A percentile compares a stretch with the other conserved stretches of the same genome.
phyloP scores from a whole-genome alignment of 306 rosid species.

The cucumber (Cucumis sativus) region DNA sequence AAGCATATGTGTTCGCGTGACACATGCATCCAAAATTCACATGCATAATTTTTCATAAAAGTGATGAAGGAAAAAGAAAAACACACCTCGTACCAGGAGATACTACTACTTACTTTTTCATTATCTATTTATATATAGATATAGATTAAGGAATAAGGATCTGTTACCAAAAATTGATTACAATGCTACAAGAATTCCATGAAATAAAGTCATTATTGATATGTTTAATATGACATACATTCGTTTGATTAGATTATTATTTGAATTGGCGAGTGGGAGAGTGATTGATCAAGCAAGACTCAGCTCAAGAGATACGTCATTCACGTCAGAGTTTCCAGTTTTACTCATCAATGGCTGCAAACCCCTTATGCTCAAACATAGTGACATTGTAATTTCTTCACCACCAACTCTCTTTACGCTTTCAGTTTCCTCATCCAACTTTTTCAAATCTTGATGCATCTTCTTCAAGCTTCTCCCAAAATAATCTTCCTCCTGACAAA shows the following conservation, averaged over 20 bases:
- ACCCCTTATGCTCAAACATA: slow-evolving; percentile 22
- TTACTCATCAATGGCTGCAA: slow-evolving; percentile 13
- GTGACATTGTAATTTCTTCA: slow-evolving; percentile 23
- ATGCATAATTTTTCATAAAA: neutral
- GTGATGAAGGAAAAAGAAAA: neutral
- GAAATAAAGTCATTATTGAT: too few species aligned
- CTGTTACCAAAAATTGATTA: too few species aligned
- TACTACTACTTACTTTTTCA: neutral
- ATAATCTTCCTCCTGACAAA: neutral
- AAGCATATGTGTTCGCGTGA: neutral
- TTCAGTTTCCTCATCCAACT: neutral
- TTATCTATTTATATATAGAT: too few species aligned
- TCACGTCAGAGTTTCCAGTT: slow-evolving; percentile 10
- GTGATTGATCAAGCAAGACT: neutral
- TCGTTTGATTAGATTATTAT: too few species aligned
- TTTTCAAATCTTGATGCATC: slow-evolving; percentile 17
- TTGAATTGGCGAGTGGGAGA: neutral
- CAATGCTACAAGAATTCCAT: too few species aligned
- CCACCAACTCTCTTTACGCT: slow-evolving; percentile 9
- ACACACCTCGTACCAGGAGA: neutral
- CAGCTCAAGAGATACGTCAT: slow-evolving; percentile 5
- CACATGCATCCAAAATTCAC: neutral
- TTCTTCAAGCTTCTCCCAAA: neutral
- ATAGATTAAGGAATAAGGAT: too few species aligned
- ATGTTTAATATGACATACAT: too few species aligned